Evolutionary conservation across 148 eudicot genomes (phyloP).

Genomic region (Simmondsia chinensis): DNA sequence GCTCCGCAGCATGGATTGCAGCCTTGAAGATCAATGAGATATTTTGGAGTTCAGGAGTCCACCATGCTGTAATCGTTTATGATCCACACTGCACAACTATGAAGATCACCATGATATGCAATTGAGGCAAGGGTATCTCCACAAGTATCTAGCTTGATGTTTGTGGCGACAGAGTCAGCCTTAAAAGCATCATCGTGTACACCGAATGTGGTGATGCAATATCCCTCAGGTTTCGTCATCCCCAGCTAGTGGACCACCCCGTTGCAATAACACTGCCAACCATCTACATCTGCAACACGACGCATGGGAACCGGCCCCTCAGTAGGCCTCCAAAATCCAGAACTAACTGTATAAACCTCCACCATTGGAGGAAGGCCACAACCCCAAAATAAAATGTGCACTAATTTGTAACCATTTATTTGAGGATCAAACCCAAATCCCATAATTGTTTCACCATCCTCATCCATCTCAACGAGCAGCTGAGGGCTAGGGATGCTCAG

Average conservation of each 20-base stretch:
- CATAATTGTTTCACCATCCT: slow-evolving; percentile 1
- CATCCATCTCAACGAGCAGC: too few species aligned
- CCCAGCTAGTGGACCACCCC: slow-evolving; percentile 25
- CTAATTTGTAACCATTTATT: slow-evolving; percentile 17
- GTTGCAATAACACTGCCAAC: slow-evolving; percentile 16
- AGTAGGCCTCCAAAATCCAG: slow-evolving; percentile 14
- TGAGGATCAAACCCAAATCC: slow-evolving; percentile 32
- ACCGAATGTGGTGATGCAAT: slow-evolving; percentile 18
- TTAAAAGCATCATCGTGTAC: slow-evolving; percentile 19
- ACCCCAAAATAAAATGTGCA: slow-evolving; percentile 13
- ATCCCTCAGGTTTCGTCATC: background rate
- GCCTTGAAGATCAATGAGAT: slow-evolving; percentile 1
- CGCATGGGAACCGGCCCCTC: slow-evolving; percentile 1
- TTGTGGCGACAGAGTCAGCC: background rate
- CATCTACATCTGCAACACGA: background rate
- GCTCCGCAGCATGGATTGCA: background rate
- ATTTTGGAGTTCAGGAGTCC: slow-evolving; percentile 6
- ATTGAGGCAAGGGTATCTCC: slow-evolving; percentile 10
- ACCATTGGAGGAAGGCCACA: slow-evolving; percentile 8
- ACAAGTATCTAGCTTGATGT: background rate
- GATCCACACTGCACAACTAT: slow-evolving; percentile 13
- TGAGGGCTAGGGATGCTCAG: slow-evolving; percentile 13
- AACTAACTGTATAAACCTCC: slow-evolving; percentile 20
- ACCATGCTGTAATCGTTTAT: slow-evolving; percentile 16
- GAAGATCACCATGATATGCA: background rate